Evolutionary conservation across 2,329 filamentous ascomycete species (phyloP).

Genomic region (Pleoardoris graminearum): DNA sequence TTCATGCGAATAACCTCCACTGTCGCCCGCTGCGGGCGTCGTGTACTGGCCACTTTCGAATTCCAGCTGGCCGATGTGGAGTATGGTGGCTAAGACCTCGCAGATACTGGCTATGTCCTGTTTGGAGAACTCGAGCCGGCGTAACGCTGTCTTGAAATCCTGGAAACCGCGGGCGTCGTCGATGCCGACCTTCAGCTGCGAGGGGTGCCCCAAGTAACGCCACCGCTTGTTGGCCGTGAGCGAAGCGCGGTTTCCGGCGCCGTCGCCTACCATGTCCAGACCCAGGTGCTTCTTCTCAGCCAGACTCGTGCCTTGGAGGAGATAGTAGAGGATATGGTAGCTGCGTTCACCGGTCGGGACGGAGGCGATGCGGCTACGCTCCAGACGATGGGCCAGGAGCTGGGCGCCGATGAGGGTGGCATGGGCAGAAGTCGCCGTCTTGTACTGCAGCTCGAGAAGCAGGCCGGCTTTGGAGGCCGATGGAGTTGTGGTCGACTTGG

Average conservation of each 20-base stretch:
- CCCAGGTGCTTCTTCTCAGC: constrained; percentile 88
- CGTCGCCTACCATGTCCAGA: constrained; percentile 59
- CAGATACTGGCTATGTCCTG: constrained; percentile 96
- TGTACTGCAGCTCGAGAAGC: constrained; percentile 96
- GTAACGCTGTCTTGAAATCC: constrained; percentile 92
- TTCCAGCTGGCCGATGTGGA: constrained; percentile 97
- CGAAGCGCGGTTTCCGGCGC: constrained; percentile 58
- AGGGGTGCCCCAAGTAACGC: constrained; percentile 95
- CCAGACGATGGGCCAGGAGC: constrained; percentile 87
- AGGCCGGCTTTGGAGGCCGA: constrained; percentile 94
- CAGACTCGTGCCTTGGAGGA: constrained; percentile 85
- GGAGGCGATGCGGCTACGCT: constrained; percentile 85
- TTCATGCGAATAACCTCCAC: constrained; percentile 94
- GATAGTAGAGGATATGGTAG: constrained; percentile 95
- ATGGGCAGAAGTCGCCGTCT: constrained; percentile 80
- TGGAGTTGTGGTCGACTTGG: constrained; percentile 92
- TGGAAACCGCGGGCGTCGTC: constrained; percentile 96
- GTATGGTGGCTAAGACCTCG: constrained; percentile 86
- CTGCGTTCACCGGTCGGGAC: constrained; percentile 96
- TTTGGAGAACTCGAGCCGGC: constrained; percentile 91
- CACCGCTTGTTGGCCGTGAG: constrained; percentile 74
- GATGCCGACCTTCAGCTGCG: constrained; percentile 94
- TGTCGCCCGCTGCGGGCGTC: constrained; percentile 80
- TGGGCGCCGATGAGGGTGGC: constrained; percentile 93
- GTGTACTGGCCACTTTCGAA: constrained; percentile 84